Conservation (phyloP, 805 yeast species). For the Deakozyma indianensis region DNA sequence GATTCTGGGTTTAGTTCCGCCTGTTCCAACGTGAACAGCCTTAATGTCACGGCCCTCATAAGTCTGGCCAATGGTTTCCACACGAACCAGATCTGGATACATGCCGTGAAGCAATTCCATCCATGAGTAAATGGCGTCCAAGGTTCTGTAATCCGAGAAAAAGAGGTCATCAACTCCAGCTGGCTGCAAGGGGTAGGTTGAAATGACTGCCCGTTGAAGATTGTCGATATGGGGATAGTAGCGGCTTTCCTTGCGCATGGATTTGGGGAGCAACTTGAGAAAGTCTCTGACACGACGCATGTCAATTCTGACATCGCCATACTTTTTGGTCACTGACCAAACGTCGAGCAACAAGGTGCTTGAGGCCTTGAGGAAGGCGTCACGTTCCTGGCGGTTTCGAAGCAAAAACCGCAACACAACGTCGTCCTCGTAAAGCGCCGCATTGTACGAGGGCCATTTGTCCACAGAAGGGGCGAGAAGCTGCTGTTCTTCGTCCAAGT, state of each 20-base stretch:
- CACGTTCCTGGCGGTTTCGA: constrained; percentile 8
- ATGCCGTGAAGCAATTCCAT: constrained; percentile 42
- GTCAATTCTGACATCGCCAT: constrained; percentile 14
- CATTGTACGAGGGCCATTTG: constrained; percentile 11
- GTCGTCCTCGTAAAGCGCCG: constrained; percentile 27
- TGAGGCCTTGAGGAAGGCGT: constrained; percentile 11
- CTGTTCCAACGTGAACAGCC: constrained; percentile 39
- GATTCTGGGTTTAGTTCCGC: constrained; percentile 5
- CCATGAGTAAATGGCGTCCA: constrained; percentile 62
- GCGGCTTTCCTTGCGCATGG: constrained; percentile 9
- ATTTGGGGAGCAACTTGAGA: constrained; percentile 11
- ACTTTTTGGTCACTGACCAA: constrained; percentile 10
- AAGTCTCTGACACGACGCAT: constrained; percentile 10
- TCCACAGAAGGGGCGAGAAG: constrained; percentile 4
- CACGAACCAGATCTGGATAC: constrained; percentile 46
- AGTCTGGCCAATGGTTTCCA: constrained; percentile 63
- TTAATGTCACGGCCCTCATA: constrained; percentile 59
- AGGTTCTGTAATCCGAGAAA: constrained; percentile 54
- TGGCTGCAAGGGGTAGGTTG: constrained; percentile 10
- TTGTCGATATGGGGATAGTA: constrained; percentile 12
- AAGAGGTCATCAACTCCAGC: constrained; percentile 24
- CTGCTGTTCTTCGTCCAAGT: constrained; percentile 3
- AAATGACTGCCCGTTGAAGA: constrained; percentile 15
- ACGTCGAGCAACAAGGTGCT: constrained; percentile 15
- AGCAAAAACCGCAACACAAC: constrained; percentile 31